These are phyloP conservation scores for Curvularia spicifera DNA, from an alignment of 2,329 filamentous ascomycete genomes.

Conservation along the genomic window DNA sequence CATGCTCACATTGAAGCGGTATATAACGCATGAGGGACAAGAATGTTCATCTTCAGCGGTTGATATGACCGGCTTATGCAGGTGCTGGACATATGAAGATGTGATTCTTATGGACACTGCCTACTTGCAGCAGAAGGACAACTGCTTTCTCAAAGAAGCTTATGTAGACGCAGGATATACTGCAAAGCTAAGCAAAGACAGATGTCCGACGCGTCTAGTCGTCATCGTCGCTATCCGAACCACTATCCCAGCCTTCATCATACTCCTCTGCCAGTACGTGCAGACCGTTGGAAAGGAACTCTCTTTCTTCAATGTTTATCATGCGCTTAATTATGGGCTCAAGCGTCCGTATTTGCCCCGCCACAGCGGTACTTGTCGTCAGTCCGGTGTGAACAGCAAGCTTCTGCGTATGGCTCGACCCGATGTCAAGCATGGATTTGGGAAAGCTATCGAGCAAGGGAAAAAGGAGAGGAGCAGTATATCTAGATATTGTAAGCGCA, in stretches of 20 bases:
- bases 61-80: neutral
- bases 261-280: constrained; percentile 87
- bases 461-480: constrained; percentile 65
- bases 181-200: neutral
- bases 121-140: neutral
- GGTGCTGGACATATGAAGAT: neutral
- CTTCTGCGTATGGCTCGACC: constrained; percentile 44
- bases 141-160: neutral
- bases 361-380: constrained; percentile 77
- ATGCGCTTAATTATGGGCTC: constrained; percentile 68
- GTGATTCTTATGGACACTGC: neutral
- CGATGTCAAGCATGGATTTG: constrained; percentile 65
- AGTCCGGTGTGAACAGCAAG: constrained; percentile 62
- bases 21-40: neutral
- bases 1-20: neutral
- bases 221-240: constrained; percentile 67
- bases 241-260: constrained; percentile 84
- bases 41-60: neutral
- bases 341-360: constrained; percentile 69
- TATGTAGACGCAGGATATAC: no score
- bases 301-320: constrained; percentile 78
- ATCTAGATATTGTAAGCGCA: constrained; percentile 49
- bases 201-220: constrained; percentile 51
- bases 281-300: constrained; percentile 80
- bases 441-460: constrained; percentile 87